Base-by-base conservation (phyloP, 306 rosid species). In the Datisca glomerata region DNA sequence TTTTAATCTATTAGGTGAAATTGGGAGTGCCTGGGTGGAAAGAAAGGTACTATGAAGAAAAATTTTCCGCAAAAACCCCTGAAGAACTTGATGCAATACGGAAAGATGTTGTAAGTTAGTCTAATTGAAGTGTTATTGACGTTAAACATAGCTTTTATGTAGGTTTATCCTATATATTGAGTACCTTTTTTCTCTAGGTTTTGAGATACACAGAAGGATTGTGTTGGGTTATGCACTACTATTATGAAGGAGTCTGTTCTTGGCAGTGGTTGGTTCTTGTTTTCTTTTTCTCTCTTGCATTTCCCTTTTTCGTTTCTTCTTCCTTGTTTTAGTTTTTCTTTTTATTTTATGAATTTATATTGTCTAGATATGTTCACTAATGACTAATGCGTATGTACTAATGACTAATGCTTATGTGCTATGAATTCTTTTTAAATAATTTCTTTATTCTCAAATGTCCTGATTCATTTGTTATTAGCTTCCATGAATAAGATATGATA, bases 211-310 rank as follows among this genome's bases (percentile, higher is more conserved):
- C 86, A 5, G 98, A 91, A 69, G 98, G 98, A 33, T 75, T 91
- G 6, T 78, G 94, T 44, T 91, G 98, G 96, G 92, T 91, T 44
- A 78, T 84, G 94, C 94, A 69, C 62, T 91, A 91, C 64, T 91
- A 91, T 57, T 85, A 85, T 20, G 96, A 84, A 78, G 98, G 98
- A 16, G 98, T 91, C 60, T 80, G 96, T 67, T 84, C 98, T 35
- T 91, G 98, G 98, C 75, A 78, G 40, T 91, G 98, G 98, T 91
- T 49, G 60, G 96, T 60, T 54, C 50, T 42, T 52, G n/a, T 33
- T n/a, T 22, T 3, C 18, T 17, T 19, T 38, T 4, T n/a, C 16
- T 9, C 27, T 23, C 11, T 41, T 61, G 22, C 45, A 8, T 24
- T 8, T 11, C 21, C 4, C 10, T 11, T 9, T n/a, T 34, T 46